Conservation (phyloP, 1,284 basidiomycete genomes). For the Moesziomyces globuligerus region DNA sequence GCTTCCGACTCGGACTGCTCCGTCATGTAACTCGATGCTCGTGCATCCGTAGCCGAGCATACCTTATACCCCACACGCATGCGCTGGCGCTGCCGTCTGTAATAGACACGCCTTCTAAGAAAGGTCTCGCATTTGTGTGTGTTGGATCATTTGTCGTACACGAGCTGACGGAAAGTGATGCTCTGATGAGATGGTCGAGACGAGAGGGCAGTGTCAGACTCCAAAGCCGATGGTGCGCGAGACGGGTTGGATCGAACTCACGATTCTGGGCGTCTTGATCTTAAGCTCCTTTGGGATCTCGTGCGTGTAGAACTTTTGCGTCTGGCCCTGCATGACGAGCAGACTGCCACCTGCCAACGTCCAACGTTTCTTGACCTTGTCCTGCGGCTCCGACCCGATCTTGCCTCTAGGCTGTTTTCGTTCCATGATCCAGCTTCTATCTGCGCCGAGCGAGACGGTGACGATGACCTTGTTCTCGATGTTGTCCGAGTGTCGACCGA, state of each 20-base stretch:
- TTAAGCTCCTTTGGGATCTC: conserved; percentile 61
- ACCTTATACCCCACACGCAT: not conserved
- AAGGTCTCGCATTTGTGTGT: not conserved
- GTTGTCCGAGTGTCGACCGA: conserved; percentile 68
- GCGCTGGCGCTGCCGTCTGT: too few species aligned
- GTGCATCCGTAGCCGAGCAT: not conserved
- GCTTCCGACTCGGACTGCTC: conserved; percentile 42
- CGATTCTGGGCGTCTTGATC: conserved; percentile 48
- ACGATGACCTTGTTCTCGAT: conserved; percentile 70
- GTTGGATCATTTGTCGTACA: conserved; percentile 21
- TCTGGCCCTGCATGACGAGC: conserved; percentile 72
- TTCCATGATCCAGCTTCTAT: conserved; percentile 71
- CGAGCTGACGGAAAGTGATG: conserved; percentile 52
- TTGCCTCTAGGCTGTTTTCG: conserved; percentile 25
- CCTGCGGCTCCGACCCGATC: not conserved
- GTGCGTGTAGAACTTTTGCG: conserved; percentile 71
- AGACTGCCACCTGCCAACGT: conserved; percentile 70
- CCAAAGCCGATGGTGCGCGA: too few species aligned
- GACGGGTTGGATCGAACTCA: too few species aligned
- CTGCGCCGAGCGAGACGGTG: conserved; percentile 70
- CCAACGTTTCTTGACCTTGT: conserved; percentile 61
- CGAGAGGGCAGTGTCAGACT: not conserved
- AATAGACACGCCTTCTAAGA: too few species aligned
- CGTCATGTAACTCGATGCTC: conserved; percentile 25
- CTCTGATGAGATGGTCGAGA: conserved; percentile 15